A percentile compares a stretch with the other conserved stretches of the same genome.
phyloP scores from a whole-genome alignment of 225 moss, liverwort and hornwort genomes.

The Rhytidiadelphus loreus region DNA sequence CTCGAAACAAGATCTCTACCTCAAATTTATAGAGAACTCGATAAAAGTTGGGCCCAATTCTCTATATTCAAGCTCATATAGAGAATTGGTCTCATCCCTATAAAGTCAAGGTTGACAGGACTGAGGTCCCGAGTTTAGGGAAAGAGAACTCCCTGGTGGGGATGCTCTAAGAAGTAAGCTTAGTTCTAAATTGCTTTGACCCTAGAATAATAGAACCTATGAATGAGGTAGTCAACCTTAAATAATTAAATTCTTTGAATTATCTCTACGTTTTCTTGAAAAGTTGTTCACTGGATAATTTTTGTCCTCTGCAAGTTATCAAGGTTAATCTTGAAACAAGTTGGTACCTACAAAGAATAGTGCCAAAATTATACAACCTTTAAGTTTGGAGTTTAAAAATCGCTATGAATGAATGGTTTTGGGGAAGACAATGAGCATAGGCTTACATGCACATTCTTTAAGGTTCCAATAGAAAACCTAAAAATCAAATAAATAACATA shows the following conservation, averaged over 20 bases:
- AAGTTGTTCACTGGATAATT: not conserved
- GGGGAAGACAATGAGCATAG: not conserved
- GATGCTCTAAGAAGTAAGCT: not conserved
- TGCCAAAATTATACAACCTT: not conserved
- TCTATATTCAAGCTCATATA: no score
- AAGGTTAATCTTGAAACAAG: not conserved
- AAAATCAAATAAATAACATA: not conserved
- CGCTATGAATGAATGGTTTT: not conserved
- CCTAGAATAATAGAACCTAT: not conserved
- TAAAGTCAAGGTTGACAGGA: no score
- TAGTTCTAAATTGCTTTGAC: not conserved
- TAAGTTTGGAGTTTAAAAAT: not conserved
- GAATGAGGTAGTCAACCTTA: not conserved
- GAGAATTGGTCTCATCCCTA: no score
- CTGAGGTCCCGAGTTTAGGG: no score
- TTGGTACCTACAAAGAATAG: no score
- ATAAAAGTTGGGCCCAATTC: no score
- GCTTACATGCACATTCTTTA: not conserved
- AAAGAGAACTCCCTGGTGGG: no score
- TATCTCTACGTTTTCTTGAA: accelerated
- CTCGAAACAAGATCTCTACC: no score
- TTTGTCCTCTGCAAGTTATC: not conserved
- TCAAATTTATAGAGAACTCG: no score
- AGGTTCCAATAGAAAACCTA: not conserved
- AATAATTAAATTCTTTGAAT: not conserved